Evolutionary conservation across 192 early-diverging fungal genomes (phyloP).

Genomic region (Rhizophagus prolifer): DNA sequence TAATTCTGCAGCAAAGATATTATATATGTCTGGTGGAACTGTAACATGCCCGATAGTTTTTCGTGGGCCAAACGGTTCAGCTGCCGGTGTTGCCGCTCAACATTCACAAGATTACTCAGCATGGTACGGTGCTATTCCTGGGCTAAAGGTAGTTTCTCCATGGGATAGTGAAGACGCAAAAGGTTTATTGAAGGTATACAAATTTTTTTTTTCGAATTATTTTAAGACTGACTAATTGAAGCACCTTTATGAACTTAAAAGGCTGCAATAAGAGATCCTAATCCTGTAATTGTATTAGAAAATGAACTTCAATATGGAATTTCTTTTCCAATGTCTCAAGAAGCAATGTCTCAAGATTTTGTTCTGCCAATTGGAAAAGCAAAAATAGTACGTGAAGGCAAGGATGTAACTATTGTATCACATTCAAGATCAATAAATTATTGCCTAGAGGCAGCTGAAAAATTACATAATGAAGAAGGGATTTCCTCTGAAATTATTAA

Average conservation of each 20-base stretch:
- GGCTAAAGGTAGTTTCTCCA: slow-evolving; percentile 95
- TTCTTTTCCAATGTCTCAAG: slow-evolving; percentile 80
- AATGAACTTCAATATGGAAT: slow-evolving; percentile 98
- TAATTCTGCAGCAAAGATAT: slow-evolving; percentile 98
- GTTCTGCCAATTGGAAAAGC: slow-evolving; percentile 94
- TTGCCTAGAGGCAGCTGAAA: slow-evolving; percentile 82
- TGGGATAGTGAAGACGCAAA: slow-evolving; percentile 97
- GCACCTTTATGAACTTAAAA: neutral
- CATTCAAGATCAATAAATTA: slow-evolving; percentile 90
- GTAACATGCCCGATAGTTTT: slow-evolving; percentile 93
- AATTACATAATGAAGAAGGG: slow-evolving; percentile 78
- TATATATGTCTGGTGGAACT: slow-evolving; percentile 95
- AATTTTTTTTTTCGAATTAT: neutral
- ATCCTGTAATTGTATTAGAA: slow-evolving; percentile 95
- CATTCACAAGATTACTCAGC: slow-evolving; percentile 98
- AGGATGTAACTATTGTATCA: slow-evolving; percentile 90
- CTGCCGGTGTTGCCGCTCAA: slow-evolving; percentile 96
- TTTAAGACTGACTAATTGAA: neutral
- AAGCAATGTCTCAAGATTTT: slow-evolving; percentile 71
- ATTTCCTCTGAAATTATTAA: slow-evolving; percentile 91
- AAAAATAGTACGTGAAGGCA: slow-evolving; percentile 66
- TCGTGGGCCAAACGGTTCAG: slow-evolving; percentile 98
- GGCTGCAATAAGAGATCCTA: slow-evolving; percentile 96
- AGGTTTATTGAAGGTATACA: slow-evolving; percentile 80
- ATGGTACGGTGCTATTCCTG: slow-evolving; percentile 97